Percentiles rank a stretch among this genome's conserved stretches.
Evolutionary conservation across 2,329 filamentous ascomycete species (phyloP).

Genomic region (Colletotrichum godetiae): DNA sequence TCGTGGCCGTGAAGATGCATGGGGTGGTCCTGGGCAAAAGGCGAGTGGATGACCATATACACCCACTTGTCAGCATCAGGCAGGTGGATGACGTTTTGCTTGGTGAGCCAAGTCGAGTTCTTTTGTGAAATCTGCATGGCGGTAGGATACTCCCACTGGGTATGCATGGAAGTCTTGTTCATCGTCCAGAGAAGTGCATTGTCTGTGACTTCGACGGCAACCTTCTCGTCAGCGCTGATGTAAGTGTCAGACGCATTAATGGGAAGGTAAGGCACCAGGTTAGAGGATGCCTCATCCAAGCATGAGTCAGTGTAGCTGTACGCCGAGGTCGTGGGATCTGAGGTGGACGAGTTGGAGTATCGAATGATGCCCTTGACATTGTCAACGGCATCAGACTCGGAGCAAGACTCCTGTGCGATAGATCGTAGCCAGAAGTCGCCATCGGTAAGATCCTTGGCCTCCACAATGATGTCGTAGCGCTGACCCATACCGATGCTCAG

Average conservation of each 20-base stretch:
- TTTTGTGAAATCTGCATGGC: constrained; percentile 39
- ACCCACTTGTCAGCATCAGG: constrained; percentile 42
- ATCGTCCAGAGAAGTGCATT: constrained; percentile 54
- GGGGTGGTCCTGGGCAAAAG: constrained; percentile 43
- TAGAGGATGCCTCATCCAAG: constrained; percentile 47
- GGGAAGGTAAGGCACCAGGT: constrained; percentile 47
- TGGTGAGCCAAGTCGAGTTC: constrained; percentile 35
- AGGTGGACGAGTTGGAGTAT: constrained; percentile 45
- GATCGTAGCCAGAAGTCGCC: constrained; percentile 62
- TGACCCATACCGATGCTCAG: constrained; percentile 61
- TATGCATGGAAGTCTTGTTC: constrained; percentile 46
- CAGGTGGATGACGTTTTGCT: constrained; percentile 45
- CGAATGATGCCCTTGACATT: constrained; percentile 63
- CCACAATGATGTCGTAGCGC: constrained; percentile 60
- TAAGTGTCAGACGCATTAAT: constrained; percentile 43
- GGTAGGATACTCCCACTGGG: constrained; percentile 46
- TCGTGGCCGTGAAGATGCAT: constrained; percentile 52
- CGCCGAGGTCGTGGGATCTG: constrained; percentile 29
- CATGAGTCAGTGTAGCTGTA: constrained; percentile 42
- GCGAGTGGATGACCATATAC: constrained; percentile 44
- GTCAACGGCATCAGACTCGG: constrained; percentile 49
- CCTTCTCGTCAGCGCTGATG: constrained; percentile 42
- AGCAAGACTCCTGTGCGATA: constrained; percentile 54
- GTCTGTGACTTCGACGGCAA: constrained; percentile 41
- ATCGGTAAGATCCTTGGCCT: constrained; percentile 46